phyloP scores from a whole-genome alignment of 176 grass and related monocot genomes.

The Avena insularis region DNA sequence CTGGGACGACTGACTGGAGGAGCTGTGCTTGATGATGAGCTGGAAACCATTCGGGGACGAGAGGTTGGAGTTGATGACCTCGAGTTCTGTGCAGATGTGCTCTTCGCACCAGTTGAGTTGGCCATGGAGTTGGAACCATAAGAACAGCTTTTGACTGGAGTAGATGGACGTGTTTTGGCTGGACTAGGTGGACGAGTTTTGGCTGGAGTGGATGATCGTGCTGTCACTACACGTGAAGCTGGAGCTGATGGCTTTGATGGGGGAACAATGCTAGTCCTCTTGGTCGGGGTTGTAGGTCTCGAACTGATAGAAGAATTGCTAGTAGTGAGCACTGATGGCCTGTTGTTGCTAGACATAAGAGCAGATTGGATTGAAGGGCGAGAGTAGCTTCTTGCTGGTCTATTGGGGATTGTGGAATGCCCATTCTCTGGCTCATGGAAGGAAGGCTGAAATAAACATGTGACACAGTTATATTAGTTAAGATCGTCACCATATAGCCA shows the following conservation, averaged over 20 bases:
- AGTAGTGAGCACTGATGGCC: constrained; percentile 65
- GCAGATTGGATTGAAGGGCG: constrained; percentile 59
- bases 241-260: constrained; percentile 58
- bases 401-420: constrained; percentile 53
- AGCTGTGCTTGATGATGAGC: constrained; percentile 52
- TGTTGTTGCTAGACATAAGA: constrained; percentile 54
- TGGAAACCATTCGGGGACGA: constrained; percentile 48
- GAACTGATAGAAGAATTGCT: constrained; percentile 71
- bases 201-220: constrained; percentile 73
- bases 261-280: constrained; percentile 51
- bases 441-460: constrained; percentile 68
- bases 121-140: constrained; percentile 30
- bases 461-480: constrained; percentile 42
- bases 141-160: constrained; percentile 60
- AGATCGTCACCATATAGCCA: constrained; percentile 7
- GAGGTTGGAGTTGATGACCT: constrained; percentile 78
- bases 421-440: constrained; percentile 69
- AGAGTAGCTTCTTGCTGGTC: constrained; percentile 73
- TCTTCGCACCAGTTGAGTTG: constrained; percentile 48
- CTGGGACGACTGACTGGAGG: constrained; percentile 38
- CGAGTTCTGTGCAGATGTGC: constrained; percentile 57
- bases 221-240: constrained; percentile 52
- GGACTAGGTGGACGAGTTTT: constrained; percentile 64
- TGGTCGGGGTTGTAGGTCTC: constrained; percentile 77
- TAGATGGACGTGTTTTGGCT: constrained; percentile 58